phyloP scores from a whole-genome alignment of 495 filamentous ascomycete genomes.

The Podospora pseudopauciseta region DNA sequence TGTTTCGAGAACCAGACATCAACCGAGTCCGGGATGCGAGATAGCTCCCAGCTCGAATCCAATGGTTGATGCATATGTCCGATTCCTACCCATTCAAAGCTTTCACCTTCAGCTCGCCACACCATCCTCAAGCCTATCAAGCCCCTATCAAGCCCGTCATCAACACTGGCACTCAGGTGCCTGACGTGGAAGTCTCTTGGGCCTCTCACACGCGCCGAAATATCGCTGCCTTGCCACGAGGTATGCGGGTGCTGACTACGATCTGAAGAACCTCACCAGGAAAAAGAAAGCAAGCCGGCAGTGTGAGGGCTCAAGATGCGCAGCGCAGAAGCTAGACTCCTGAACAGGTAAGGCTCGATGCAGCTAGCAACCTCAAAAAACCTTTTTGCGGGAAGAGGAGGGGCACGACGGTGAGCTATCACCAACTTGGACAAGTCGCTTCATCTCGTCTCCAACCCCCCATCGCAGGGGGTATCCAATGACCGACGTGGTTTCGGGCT shows the following conservation, averaged over 20 bases:
- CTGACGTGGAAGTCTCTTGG: background rate
- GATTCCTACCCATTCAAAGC: background rate
- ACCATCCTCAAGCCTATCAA: background rate
- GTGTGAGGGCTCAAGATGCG: background rate
- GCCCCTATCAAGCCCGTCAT: background rate
- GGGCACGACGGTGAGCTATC: background rate
- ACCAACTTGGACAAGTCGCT: constrained; percentile 10
- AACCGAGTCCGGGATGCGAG: background rate
- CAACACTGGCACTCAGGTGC: background rate
- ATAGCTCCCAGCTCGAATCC: background rate
- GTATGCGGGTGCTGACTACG: constrained; percentile 10
- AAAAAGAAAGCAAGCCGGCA: background rate
- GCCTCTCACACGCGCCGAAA: background rate
- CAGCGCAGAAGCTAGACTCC: background rate
- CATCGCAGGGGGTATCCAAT: background rate
- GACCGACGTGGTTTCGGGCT: background rate
- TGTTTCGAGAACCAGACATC: constrained; percentile 10
- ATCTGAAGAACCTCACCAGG: background rate
- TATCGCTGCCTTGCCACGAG: background rate
- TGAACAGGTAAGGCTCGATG: background rate
- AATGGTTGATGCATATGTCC: background rate
- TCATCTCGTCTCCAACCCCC: background rate
- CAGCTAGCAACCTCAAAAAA: background rate
- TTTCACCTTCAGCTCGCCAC: background rate
- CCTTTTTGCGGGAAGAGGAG: constrained; percentile 2